Evolutionary conservation across 1,284 basidiomycete species (phyloP).

Genomic region (Trametes sp.): DNA sequence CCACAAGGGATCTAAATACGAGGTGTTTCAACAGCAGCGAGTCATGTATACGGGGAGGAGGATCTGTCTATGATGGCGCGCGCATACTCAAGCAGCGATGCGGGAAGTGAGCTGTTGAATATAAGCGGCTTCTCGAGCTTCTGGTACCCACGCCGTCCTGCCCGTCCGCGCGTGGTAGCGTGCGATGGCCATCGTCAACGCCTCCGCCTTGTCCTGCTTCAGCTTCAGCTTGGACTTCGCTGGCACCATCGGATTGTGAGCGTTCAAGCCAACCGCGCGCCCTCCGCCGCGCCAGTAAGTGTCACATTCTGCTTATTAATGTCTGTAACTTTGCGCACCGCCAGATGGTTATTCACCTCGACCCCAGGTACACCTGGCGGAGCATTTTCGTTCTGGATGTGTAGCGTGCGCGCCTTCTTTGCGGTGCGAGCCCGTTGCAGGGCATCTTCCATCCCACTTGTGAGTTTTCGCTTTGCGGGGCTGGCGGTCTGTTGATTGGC

Average conservation of each 20-base stretch:
- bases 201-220: background rate
- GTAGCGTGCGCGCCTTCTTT: background rate
- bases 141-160: background rate
- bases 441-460: background rate
- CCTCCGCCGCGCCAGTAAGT: no score
- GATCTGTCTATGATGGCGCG: background rate
- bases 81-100: background rate
- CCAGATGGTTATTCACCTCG: no score
- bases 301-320: no score
- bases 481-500: background rate
- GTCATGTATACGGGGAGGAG: background rate
- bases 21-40: background rate
- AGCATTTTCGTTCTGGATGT: background rate
- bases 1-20: background rate
- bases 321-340: no score
- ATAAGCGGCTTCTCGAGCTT: background rate
- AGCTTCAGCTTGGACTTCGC: background rate
- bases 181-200: background rate
- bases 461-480: background rate
- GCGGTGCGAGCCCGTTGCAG: background rate
- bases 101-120: no score
- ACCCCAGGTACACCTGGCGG: background rate
- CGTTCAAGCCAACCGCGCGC: no score
- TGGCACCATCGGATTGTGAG: background rate
- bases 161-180: background rate